These are phyloP conservation scores for Aurantiochytrium sp. DNA, from an alignment of 108 stramenopile genomes.

Conservation along the genomic window DNA sequence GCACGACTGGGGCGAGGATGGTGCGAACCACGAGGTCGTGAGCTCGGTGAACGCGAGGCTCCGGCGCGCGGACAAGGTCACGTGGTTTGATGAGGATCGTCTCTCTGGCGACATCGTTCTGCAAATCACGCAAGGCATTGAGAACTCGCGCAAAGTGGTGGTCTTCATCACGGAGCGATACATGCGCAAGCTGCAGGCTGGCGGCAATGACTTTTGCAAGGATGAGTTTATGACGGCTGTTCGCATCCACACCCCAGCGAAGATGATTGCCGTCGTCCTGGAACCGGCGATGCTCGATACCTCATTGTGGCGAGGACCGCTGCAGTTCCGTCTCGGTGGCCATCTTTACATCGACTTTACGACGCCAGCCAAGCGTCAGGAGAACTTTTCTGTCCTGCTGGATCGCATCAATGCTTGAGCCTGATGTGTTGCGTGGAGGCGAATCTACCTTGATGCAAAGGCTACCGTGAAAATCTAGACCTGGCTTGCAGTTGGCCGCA, in stretches of 20 bases:
- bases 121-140: too few species aligned
- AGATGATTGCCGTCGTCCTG: neutral
- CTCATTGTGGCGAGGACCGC: neutral
- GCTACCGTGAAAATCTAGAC: too few species aligned
- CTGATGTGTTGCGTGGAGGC: too few species aligned
- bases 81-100: too few species aligned
- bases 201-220: neutral
- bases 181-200: neutral
- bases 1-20: too few species aligned
- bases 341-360: neutral
- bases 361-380: neutral
- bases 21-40: neutral
- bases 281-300: neutral
- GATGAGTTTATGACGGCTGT: neutral
- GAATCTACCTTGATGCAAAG: too few species aligned
- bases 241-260: neutral
- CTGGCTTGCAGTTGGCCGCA: too few species aligned
- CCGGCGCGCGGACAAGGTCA: neutral
- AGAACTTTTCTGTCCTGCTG: neutral
- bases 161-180: neutral
- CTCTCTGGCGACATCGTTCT: too few species aligned
- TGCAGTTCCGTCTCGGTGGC: neutral
- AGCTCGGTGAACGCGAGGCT: neutral
- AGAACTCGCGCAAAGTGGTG: neutral
- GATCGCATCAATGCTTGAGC: neutral